phyloP scores from a whole-genome alignment of 192 early-diverging fungal genomes.

The Chytriomyces sp. region DNA sequence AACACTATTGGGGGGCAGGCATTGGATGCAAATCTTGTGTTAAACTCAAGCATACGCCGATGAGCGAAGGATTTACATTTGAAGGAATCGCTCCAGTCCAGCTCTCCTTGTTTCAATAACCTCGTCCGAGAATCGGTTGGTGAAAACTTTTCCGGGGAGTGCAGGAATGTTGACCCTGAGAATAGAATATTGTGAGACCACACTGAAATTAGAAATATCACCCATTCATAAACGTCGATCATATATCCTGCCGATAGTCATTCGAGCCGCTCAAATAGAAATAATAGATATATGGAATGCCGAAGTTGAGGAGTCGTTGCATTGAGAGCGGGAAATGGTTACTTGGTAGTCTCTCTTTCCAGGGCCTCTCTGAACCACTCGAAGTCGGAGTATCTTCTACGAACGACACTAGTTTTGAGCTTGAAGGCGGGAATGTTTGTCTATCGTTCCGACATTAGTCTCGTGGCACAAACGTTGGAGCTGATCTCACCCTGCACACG shows the following conservation, averaged over 20 bases:
- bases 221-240: background rate
- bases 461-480: background rate
- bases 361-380: constrained; percentile 97
- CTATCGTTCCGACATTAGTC: constrained; percentile 38
- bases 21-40: constrained; percentile 26
- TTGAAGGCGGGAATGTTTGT: constrained; percentile 99
- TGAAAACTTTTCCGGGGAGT: constrained; percentile 96
- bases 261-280: background rate
- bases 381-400: constrained; percentile 96
- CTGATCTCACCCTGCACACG: constrained; percentile 77
- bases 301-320: too few relatives aligned
- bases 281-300: too few relatives aligned
- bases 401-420: constrained; percentile 76
- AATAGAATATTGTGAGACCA: background rate
- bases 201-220: background rate
- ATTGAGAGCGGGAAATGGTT: too few relatives aligned
- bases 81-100: constrained; percentile 92
- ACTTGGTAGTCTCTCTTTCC: constrained; percentile 81
- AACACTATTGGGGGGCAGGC: constrained; percentile 37
- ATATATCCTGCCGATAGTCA: background rate
- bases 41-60: constrained; percentile 36
- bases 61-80: constrained; percentile 72
- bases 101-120: constrained; percentile 91
- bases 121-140: constrained; percentile 92
- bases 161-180: constrained; percentile 90